Base-by-base conservation (phyloP, 2,329 filamentous ascomycete genomes). In the Aureobasidium sp. region DNA sequence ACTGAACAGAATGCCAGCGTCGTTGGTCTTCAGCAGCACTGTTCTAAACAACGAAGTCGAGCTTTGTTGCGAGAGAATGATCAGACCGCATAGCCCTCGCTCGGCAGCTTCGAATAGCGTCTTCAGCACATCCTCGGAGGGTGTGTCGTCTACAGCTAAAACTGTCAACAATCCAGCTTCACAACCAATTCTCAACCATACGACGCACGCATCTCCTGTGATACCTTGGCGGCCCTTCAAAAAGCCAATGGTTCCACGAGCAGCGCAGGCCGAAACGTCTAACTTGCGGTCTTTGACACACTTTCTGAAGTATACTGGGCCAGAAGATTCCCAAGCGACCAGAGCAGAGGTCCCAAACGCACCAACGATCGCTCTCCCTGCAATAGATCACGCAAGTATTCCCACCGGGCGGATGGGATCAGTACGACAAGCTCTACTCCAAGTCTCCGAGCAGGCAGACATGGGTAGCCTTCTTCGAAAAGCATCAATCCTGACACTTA, bases 231-330 rank as follows among this genome's bases (percentile, higher is more conserved):
- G 27, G 29, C 44, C 45, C 2, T 50, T 42, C 45, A 13, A 25
- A 25, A 41, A 42, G 9, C 45, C 44, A 5, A 59, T 59, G 57
- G 9, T 50, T 11, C 44, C 57, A 16, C 57, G 57, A 3, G 36
- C 57, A 59, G 57, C 44, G 13, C 44, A 49, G n/a, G 5, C 45
- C 14, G 57, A 59, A 27, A 25, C 16, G 27, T 50, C 57, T 10
- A 36, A 59, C 21, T 27, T 59, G 4, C 21, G 44, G 25, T 30
- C 27, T 16, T 42, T 59, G 27, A 13, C 57, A 9, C 44, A 49
- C n/a, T 59, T 59, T 13, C 8, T 59, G 14, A 59, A 59, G 27
- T 42, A 42, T 29, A 59, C 57, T 36, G 57, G 57, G 5, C 57
- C 57, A 25, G 36, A 47, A 16, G 21, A 29, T 29, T 6, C 14